Percentiles rank a stretch among this genome's conserved stretches.
These are phyloP conservation scores for Coniochaeta ligniaria DNA, from an alignment of 2,329 filamentous ascomycete species.

Conservation along the genomic window DNA sequence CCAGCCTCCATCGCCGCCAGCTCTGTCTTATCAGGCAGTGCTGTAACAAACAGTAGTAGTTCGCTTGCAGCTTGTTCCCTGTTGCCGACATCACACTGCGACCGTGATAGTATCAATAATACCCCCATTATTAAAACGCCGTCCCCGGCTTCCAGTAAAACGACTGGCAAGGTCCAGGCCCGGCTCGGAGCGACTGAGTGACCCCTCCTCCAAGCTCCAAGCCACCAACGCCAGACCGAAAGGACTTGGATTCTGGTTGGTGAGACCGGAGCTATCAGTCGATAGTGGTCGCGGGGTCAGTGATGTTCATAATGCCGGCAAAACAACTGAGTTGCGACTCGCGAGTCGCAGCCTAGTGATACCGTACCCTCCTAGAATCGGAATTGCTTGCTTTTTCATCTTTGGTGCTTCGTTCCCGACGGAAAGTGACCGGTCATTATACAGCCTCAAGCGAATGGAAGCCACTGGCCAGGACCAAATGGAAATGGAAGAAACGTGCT, in stretches of 20 bases:
- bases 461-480: background rate
- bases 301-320: background rate
- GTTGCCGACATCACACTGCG: background rate
- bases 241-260: background rate
- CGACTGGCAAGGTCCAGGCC: background rate
- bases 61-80: background rate
- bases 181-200: background rate
- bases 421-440: background rate
- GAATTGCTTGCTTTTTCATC: background rate
- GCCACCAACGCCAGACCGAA: background rate
- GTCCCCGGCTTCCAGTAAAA: conserved; percentile 10
- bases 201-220: background rate
- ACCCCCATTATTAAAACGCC: conserved; percentile 15
- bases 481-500: background rate
- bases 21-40: background rate
- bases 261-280: background rate
- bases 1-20: background rate
- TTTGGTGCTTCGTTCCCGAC: background rate
- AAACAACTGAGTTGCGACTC: background rate
- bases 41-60: background rate
- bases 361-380: background rate
- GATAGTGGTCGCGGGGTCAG: background rate
- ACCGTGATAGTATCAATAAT: conserved; percentile 9
- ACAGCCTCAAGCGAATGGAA: too few species aligned
- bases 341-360: background rate